Percentiles rank a stretch among this genome's conserved stretches.
Evolutionary conservation across 2,329 filamentous ascomycete genomes (phyloP).

Genomic region (Ceratocystis smalleyi): DNA sequence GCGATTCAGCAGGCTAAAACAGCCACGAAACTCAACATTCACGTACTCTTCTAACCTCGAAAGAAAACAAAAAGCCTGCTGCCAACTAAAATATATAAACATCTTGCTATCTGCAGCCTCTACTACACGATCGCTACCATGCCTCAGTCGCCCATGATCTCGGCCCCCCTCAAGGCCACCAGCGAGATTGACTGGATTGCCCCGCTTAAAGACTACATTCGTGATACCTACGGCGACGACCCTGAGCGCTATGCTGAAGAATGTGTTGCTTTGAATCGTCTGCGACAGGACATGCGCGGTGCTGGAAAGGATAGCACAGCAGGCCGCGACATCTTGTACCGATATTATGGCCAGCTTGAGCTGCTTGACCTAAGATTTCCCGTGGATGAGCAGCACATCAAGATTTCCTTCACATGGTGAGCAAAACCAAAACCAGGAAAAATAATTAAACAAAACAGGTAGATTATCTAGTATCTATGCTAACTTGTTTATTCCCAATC

Average conservation of each 20-base stretch:
- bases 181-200: slow-evolving; percentile 97
- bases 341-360: slow-evolving; percentile 96
- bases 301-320: slow-evolving; percentile 93
- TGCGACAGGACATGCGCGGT: slow-evolving; percentile 96
- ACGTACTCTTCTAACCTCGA: too few species aligned
- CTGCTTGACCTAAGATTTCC: slow-evolving; percentile 87
- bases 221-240: slow-evolving; percentile 87
- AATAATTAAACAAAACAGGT: neutral
- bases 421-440: slow-evolving; percentile 6
- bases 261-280: slow-evolving; percentile 80
- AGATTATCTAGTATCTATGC: neutral
- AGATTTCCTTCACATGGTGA: slow-evolving; percentile 96
- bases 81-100: too few species aligned
- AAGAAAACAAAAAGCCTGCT: too few species aligned
- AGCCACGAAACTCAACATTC: too few species aligned
- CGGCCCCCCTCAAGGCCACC: slow-evolving; percentile 78
- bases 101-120: neutral
- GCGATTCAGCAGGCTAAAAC: too few species aligned
- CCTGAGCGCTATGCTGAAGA: slow-evolving; percentile 92
- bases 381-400: slow-evolving; percentile 97
- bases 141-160: slow-evolving; percentile 88
- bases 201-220: slow-evolving; percentile 85
- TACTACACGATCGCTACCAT: slow-evolving; percentile 28
- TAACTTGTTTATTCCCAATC: neutral
- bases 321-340: slow-evolving; percentile 81